Evolutionary conservation across 352 stramenopile genomes (phyloP).

Genomic region (Pythium scleroteichum): DNA sequence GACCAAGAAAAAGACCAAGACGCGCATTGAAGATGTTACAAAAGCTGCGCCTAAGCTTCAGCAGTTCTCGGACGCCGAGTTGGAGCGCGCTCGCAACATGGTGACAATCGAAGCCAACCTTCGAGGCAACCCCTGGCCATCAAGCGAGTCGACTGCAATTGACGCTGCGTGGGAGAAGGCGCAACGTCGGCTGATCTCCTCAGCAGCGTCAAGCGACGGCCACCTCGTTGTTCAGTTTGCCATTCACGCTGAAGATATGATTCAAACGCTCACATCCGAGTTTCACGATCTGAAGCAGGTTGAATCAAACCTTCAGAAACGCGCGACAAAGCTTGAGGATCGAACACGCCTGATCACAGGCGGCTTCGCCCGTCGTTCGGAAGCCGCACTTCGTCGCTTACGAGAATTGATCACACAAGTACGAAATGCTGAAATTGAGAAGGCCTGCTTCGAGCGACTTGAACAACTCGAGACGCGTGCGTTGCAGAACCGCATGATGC

Average conservation of each 20-base stretch:
- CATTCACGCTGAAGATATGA: constrained; percentile 36
- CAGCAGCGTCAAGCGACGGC: constrained; percentile 16
- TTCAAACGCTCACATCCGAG: constrained; percentile 53
- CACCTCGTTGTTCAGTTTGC: constrained; percentile 48
- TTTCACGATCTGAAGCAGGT: constrained; percentile 71
- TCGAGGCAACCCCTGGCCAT: constrained; percentile 43
- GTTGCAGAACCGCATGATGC: constrained; percentile 61
- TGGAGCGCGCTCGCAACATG: constrained; percentile 72
- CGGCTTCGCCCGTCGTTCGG: constrained; percentile 51
- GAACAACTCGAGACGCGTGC: constrained; percentile 52
- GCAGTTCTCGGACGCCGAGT: constrained; percentile 60
- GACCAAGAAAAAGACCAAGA: constrained; percentile 58
- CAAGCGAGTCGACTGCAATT: constrained; percentile 19
- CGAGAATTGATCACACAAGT: constrained; percentile 41
- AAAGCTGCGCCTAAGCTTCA: constrained; percentile 30
- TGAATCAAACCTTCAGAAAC: constrained; percentile 60
- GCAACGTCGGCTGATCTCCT: constrained; percentile 45
- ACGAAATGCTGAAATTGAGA: constrained; percentile 66
- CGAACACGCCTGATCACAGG: constrained; percentile 64
- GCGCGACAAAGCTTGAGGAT: constrained; percentile 73
- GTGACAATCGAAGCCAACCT: constrained; percentile 80
- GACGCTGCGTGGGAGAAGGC: constrained; percentile 37
- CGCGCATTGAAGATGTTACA: constrained; percentile 56
- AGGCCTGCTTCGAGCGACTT: constrained; percentile 65
- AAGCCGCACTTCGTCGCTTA: constrained; percentile 41